Evolutionary conservation across 371 early-diverging fungal genomes (phyloP), one percentile per base, ranked within the genome.

Genomic region (Mortierella sp.): DNA sequence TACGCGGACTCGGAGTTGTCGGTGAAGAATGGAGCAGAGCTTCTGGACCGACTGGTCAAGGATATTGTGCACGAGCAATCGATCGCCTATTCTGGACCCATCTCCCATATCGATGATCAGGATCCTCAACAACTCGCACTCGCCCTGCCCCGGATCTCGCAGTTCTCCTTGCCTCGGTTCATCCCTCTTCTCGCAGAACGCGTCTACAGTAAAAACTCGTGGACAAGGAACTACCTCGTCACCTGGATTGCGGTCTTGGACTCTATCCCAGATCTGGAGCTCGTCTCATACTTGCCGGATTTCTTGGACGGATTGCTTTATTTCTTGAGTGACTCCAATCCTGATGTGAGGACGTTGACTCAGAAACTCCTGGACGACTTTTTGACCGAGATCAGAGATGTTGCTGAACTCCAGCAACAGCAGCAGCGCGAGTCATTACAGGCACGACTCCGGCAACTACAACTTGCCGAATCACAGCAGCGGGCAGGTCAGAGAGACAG

Each of bases 41-140:
- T 97, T 46, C 87, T 98, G 70, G 97, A 98, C 83, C 88, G 97
- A 32, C 90, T 98, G 41, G 92, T 98, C 77, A 97, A 97, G 89
- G 98, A 98, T 82, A 96, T 98, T 84, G 97, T 98, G 1, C 93
- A 95, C 3, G 99, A 98, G 78, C 92, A 95, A 49, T 92, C 97
- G 1, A 91, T 93, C 0, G 94, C 94, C 51, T 96, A 93, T 75
- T 82, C 83, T 87, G 79, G 86, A 75, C 75, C 82, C 76, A 86
- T 86, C 73, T 81, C 87, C 8, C 84, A 88, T 43, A 82, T 80
- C 18, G 86, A 82, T 46, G 78, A 86, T 32, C 82, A 86, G 63
- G 86, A 86, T 54, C 86, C 86, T 24, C 86, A 86, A 38, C 86
- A 86, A 49, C 72, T 86, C 1, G 86, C 86, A 27, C 77, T 86